phyloP scores from a whole-genome alignment of 805 yeast species.

The Trichomonascus vanleenenianus region DNA sequence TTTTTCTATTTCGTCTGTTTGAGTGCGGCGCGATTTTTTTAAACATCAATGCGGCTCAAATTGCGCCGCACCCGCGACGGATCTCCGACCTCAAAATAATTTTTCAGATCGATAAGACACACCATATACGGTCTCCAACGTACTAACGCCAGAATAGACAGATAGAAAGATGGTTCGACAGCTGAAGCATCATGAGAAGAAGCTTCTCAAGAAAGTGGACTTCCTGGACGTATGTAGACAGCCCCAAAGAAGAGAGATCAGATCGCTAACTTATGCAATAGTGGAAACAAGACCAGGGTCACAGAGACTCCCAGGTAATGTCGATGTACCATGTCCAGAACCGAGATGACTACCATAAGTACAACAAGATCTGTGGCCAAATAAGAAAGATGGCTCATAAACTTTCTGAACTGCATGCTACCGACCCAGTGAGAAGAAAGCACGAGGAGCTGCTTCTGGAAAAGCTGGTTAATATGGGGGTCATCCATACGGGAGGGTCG shows the following conservation, averaged over 20 bases:
- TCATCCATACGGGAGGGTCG: constrained; percentile 58
- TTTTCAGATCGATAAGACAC: too few relatives aligned
- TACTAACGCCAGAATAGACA: too few relatives aligned
- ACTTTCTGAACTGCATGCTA: constrained; percentile 74
- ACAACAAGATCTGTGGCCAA: constrained; percentile 88
- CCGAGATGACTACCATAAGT: constrained; percentile 92
- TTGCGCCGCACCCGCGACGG: too few relatives aligned
- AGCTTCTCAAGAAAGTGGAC: constrained; percentile 89
- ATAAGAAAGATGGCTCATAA: constrained; percentile 81
- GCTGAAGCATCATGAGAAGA: constrained; percentile 91
- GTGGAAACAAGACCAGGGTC: constrained; percentile 95
- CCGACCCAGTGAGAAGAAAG: constrained; percentile 78
- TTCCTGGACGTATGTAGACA: constrained; percentile 52
- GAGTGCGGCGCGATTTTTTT: too few relatives aligned
- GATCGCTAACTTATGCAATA: constrained; percentile 4
- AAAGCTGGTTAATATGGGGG: constrained; percentile 82
- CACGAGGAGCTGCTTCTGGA: constrained; percentile 86
- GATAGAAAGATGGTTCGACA: constrained; percentile 36
- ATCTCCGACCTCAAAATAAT: too few relatives aligned
- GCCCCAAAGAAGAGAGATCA: not conserved
- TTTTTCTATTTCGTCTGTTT: too few relatives aligned
- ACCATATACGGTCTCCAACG: too few relatives aligned
- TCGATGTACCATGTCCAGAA: constrained; percentile 87
- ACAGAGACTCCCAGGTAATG: constrained; percentile 95
- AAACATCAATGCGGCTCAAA: too few relatives aligned